phyloP scores from a whole-genome alignment of 1,284 basidiomycete species.

The Meira miltonrushii region DNA sequence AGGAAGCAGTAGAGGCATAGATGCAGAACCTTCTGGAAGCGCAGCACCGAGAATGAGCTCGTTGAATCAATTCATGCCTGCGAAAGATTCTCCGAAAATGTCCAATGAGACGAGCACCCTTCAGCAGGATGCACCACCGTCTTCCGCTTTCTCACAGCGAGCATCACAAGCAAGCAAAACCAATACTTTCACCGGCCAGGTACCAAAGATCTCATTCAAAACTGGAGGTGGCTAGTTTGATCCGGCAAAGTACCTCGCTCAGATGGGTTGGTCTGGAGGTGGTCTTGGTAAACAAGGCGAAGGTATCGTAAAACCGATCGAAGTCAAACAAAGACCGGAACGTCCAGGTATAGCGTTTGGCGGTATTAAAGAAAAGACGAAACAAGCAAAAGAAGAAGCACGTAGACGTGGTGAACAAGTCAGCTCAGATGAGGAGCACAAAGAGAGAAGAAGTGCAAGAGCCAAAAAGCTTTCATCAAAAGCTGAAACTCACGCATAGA shows the following conservation, averaged over 20 bases:
- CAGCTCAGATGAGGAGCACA: constrained; percentile 22
- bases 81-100: constrained; percentile 22
- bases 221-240: constrained; percentile 32
- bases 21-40: constrained; percentile 10
- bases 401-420: constrained; percentile 25
- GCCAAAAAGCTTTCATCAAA: constrained; percentile 2
- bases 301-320: constrained; percentile 48
- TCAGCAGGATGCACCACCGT: constrained; percentile 12
- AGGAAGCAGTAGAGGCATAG: constrained; percentile 12
- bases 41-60: neutral
- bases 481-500: constrained; percentile 25
- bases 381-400: constrained; percentile 39
- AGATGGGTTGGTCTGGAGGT: constrained; percentile 52
- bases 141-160: constrained; percentile 18
- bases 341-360: constrained; percentile 49
- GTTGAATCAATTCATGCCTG: constrained; percentile 9
- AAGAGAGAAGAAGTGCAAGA: constrained; percentile 1
- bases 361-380: constrained; percentile 46
- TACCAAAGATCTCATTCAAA: constrained; percentile 29
- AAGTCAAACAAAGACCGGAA: constrained; percentile 47
- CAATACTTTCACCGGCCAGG: neutral
- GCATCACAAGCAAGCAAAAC: neutral
- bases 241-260: constrained; percentile 39
- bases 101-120: constrained; percentile 13
- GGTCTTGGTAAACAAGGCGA: constrained; percentile 46